A percentile compares a stretch with the other conserved stretches of the same genome.
These are phyloP conservation scores for Kluyveromyces sp. DNA, from an alignment of 1,139 yeast species.

Conservation along the genomic window DNA sequence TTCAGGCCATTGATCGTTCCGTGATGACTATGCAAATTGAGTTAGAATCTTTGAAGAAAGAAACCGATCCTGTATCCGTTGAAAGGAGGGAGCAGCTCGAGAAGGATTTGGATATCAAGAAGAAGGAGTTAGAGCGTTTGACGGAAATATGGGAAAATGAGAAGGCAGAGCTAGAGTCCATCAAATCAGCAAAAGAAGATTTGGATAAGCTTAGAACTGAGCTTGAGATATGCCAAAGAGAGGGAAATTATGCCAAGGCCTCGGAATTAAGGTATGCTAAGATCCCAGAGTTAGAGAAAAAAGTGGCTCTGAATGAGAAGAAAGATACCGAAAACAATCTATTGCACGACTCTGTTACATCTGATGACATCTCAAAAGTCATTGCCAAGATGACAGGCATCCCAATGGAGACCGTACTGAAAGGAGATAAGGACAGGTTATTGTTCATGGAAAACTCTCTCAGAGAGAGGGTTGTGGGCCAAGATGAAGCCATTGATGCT, in stretches of 20 bases:
- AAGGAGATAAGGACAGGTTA: conserved; percentile 89
- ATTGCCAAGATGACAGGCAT: conserved; percentile 94
- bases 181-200: conserved; percentile 72
- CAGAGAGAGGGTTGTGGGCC: conserved; percentile 80
- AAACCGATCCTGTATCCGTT: conserved; percentile 74
- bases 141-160: conserved; percentile 86
- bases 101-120: conserved; percentile 54
- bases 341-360: conserved; percentile 85
- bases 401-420: conserved; percentile 84
- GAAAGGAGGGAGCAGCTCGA: conserved; percentile 67
- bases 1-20: conserved; percentile 79
- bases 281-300: conserved; percentile 70
- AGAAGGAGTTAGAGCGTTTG: conserved; percentile 57
- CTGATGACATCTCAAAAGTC: conserved; percentile 89
- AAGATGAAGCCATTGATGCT: conserved; percentile 86
- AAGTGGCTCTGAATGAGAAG: conserved; percentile 47
- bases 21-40: conserved; percentile 94
- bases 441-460: conserved; percentile 79
- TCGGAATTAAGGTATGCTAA: conserved; percentile 82
- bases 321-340: conserved; percentile 36
- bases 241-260: conserved; percentile 80
- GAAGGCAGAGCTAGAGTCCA: conserved; percentile 61
- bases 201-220: conserved; percentile 80
- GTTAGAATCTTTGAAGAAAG: conserved; percentile 85
- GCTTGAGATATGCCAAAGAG: conserved; percentile 73